Evolutionary conservation across 2,329 filamentous ascomycete genomes (phyloP).

Genomic region (Ophidiomyces ophidiicola): DNA sequence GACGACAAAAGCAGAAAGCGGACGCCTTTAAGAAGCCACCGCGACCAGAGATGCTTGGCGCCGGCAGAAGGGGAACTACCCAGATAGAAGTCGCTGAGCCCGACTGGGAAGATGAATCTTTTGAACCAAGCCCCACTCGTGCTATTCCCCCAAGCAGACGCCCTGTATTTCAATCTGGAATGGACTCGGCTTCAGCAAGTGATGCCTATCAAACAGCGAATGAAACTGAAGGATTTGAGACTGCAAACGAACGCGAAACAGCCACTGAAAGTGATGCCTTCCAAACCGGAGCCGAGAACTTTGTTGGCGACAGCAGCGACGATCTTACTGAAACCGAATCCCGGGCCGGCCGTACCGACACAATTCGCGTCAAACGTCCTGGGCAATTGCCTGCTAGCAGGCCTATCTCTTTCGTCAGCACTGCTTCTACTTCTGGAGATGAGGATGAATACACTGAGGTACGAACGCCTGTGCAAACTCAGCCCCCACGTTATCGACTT

Average conservation of each 20-base stretch:
- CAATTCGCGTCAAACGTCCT: slow-evolving; percentile 3
- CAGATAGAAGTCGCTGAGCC: slow-evolving; percentile 70
- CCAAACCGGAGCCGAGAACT: slow-evolving; percentile 74
- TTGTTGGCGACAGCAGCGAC: slow-evolving; percentile 59
- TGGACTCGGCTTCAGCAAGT: slow-evolving; percentile 39
- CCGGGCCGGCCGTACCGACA: slow-evolving; percentile 25
- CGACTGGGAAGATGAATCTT: slow-evolving; percentile 78
- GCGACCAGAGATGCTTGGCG: slow-evolving; percentile 62
- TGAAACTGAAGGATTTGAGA: slow-evolving; percentile 58
- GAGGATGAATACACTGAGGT: slow-evolving; percentile 54
- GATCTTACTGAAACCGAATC: slow-evolving; percentile 79
- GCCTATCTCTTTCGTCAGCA: slow-evolving; percentile 59
- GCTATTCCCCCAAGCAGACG: slow-evolving; percentile 1
- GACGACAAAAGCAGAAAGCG: slow-evolving; percentile 50
- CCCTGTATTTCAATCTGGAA: slow-evolving; percentile 5
- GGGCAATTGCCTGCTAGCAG: slow-evolving; percentile 3
- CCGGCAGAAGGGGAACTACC: slow-evolving; percentile 57
- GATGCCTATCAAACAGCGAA: slow-evolving; percentile 73
- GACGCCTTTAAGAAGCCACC: slow-evolving; percentile 66
- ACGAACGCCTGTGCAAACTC: slow-evolving; percentile 51
- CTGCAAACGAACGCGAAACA: slow-evolving; percentile 61
- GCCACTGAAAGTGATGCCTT: slow-evolving; percentile 87
- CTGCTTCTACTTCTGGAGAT: slow-evolving; percentile 77
- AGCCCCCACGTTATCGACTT: slow-evolving; percentile 58
- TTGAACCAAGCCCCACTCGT: slow-evolving; percentile 46